phyloP scores from a whole-genome alignment of 2,329 filamentous ascomycete species.

The Clonostachys rhizophaga region DNA sequence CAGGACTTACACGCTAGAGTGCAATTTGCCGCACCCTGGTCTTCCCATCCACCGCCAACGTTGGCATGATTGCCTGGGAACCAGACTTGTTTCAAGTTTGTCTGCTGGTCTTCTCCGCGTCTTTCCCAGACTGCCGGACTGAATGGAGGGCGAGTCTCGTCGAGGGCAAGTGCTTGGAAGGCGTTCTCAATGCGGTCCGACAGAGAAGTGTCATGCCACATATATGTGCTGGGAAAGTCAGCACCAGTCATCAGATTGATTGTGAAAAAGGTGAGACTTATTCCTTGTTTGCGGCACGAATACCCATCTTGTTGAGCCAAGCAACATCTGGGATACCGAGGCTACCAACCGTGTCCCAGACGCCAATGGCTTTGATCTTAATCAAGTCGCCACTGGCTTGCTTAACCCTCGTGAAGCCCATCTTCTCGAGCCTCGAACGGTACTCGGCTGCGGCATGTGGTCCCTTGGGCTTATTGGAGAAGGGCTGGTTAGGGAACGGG shows the following conservation, averaged over 20 bases:
- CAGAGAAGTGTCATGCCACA: conserved; percentile 2
- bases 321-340: conserved; percentile 1
- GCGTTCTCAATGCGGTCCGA: conserved; percentile 1
- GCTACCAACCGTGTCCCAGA: conserved; percentile 2
- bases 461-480: conserved; percentile 42
- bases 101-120: neutral
- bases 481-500: conserved; percentile 34
- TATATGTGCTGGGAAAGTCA: conserved; percentile 1
- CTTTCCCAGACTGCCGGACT: conserved; percentile 2
- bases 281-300: conserved; percentile 1
- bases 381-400: conserved; percentile 1
- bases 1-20: conserved; percentile 1
- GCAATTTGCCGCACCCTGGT: conserved; percentile 1
- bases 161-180: conserved; percentile 1
- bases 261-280: neutral
- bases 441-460: conserved; percentile 33
- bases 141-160: conserved; percentile 1
- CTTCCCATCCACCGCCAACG: conserved; percentile 1
- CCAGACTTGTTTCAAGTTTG: conserved; percentile 1
- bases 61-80: conserved; percentile 2
- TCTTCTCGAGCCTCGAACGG: conserved; percentile 34
- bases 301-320: conserved; percentile 2
- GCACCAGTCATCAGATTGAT: neutral
- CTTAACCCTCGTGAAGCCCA: conserved; percentile 25
- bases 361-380: conserved; percentile 2